Percentiles rank a stretch among this genome's conserved stretches.
Evolutionary conservation across 1,139 yeast species (phyloP).

Genomic region (Geotrichum bryndzae): DNA sequence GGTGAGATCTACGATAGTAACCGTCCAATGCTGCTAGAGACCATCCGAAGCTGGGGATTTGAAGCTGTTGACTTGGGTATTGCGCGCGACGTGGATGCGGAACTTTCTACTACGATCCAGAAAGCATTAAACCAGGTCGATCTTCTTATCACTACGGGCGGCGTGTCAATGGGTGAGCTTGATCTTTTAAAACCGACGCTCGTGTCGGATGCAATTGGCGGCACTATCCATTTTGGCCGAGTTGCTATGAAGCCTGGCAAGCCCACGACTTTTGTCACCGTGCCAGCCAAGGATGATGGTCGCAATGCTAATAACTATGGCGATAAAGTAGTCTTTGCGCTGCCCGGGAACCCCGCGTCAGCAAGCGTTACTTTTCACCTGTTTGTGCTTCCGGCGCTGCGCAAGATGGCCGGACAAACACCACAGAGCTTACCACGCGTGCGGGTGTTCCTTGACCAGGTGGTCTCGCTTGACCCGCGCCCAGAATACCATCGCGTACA

Average conservation of each 20-base stretch:
- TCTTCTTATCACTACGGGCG: constrained; percentile 46
- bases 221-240: constrained; percentile 46
- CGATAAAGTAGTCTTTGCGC: constrained; percentile 37
- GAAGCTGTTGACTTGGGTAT: constrained; percentile 42
- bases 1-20: constrained; percentile 47
- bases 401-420: constrained; percentile 34
- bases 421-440: constrained; percentile 26
- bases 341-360: constrained; percentile 52
- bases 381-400: constrained; percentile 44
- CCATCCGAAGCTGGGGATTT: constrained; percentile 34
- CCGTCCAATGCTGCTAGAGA: constrained; percentile 41
- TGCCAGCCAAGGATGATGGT: constrained; percentile 16
- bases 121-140: constrained; percentile 36
- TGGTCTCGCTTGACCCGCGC: constrained; percentile 40
- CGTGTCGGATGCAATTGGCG: constrained; percentile 36
- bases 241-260: constrained; percentile 53
- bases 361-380: constrained; percentile 44
- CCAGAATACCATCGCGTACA: constrained; percentile 47
- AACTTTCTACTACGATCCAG: constrained; percentile 27
- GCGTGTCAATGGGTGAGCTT: constrained; percentile 52
- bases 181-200: constrained; percentile 46
- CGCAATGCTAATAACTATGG: constrained; percentile 11
- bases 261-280: constrained; percentile 49
- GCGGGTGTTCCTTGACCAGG: constrained; percentile 32
- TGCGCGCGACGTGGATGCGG: constrained; percentile 34